These are phyloP conservation scores for Trebouxia sp. DNA, from an alignment of 139 green algal genomes.

Conservation along the genomic window DNA sequence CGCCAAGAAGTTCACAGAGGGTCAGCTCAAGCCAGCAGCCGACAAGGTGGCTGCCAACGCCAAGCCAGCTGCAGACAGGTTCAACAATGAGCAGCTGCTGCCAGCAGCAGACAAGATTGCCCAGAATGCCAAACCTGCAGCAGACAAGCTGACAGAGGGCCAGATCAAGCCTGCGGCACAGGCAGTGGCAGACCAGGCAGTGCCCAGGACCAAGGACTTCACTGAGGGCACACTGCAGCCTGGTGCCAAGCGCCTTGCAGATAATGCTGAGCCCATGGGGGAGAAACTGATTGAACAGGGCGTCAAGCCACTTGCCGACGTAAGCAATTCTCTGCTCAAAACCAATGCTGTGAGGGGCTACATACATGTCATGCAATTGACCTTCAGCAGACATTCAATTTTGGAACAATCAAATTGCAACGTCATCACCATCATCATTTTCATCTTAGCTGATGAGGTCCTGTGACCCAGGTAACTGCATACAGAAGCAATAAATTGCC, in stretches of 20 bases:
- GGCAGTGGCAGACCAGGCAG: conserved; percentile 21
- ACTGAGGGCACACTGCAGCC: conserved; percentile 22
- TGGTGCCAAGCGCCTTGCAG: conserved; percentile 5
- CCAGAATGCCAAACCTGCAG: conserved; percentile 29
- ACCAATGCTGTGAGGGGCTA: background rate
- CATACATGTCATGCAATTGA: too few relatives aligned
- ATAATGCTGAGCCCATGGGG: conserved; percentile 22
- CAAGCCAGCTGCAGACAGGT: conserved; percentile 10
- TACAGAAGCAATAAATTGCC: too few relatives aligned
- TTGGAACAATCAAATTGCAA: too few relatives aligned
- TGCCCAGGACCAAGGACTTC: conserved; percentile 25
- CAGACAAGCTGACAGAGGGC: conserved; percentile 5
- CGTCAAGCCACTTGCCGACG: conserved; percentile 6
- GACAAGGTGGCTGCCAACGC: conserved; percentile 25
- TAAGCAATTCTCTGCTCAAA: background rate
- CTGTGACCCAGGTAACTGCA: too few relatives aligned
- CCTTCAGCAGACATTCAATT: too few relatives aligned
- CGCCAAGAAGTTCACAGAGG: conserved; percentile 27
- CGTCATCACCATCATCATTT: too few relatives aligned
- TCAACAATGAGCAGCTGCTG: conserved; percentile 12
- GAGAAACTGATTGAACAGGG: conserved; percentile 19
- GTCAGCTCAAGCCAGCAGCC: conserved; percentile 22
- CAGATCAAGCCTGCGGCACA: conserved; percentile 24
- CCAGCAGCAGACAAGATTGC: conserved; percentile 28
- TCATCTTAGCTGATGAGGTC: too few relatives aligned